Evolutionary conservation across 1,284 basidiomycete species (phyloP), one percentile per base, ranked within the genome.

Genomic region (Athelia psychrophila): DNA sequence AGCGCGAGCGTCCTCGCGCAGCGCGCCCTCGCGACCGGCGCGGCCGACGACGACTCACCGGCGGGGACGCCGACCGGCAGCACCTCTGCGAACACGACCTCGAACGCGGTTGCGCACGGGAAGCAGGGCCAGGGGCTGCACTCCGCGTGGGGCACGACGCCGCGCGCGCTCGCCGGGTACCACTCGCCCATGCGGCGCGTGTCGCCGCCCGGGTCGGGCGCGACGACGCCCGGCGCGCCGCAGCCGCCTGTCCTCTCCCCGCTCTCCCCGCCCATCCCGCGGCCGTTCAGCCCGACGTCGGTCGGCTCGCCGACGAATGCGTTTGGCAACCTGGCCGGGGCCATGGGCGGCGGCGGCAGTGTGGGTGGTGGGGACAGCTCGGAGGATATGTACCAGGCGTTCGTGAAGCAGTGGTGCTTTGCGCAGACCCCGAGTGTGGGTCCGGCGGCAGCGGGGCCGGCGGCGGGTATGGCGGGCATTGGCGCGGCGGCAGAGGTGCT

Each of bases 371-470:
- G 16, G n/a, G 20, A n/a, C 16, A 22, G 20, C 20, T 8, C 8
- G 46, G 68, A 74, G 49, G 64, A 73, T 33, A 69, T 80, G 25
- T 87, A 86, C 56, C 77, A 85, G 51, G 80, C 83, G 32, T 77
- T 88, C 54, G 76, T 88, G 50, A 62, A 72, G 51, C 79, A 85
- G 63, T 88, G 86, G 86, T 88, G 86, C 64, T 88, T 88, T 63
- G 83, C 83, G 20, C 75, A 79, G 56, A 73, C 64, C 8, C 32
- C 32, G 27, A 30, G 27, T 13, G 27, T 30, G 27, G 27, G 27
- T 13, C 51, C 65, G 3, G 46, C 65, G 0, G 40, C 50, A 19
- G 40, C n/a, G 6, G 49, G 56, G 40, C 19, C n/a, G 3, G 56
- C 55, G 48, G 33, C 19, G 18, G 42, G 54, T 24, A 16, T 36